Conservation (phyloP, 257 asterid genomes). For the Primulina tabacum region DNA sequence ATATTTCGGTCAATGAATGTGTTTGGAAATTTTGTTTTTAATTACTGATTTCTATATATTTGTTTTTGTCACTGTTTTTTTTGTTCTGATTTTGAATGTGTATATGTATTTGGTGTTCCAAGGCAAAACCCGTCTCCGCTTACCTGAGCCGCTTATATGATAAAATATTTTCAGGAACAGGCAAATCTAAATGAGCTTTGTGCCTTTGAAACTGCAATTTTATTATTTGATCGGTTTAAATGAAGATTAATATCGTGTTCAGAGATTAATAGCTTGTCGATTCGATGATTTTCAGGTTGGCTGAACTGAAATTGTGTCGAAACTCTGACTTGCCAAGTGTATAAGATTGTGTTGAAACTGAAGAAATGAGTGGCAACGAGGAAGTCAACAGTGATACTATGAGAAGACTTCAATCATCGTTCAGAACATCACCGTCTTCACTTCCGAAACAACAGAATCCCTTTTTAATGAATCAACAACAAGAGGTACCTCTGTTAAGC, state of each 20-base stretch:
- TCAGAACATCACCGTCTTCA: slow-evolving; percentile 74
- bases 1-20: slow-evolving; percentile 17
- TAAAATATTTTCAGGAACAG: no score
- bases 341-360: slow-evolving; percentile 15
- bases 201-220: background rate
- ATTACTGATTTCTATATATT: background rate
- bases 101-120: background rate
- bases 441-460: slow-evolving; percentile 40
- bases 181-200: no score
- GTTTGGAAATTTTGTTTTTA: slow-evolving; percentile 9
- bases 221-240: slow-evolving; percentile 15
- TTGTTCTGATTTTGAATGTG: slow-evolving; percentile 12
- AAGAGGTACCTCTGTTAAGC: slow-evolving; percentile 62
- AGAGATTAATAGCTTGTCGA: slow-evolving; percentile 16
- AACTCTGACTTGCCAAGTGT: background rate
- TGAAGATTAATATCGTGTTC: slow-evolving; percentile 11
- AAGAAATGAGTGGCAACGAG: slow-evolving; percentile 62
- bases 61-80: slow-evolving; percentile 21
- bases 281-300: slow-evolving; percentile 25
- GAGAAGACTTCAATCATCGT: slow-evolving; percentile 73
- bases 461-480: slow-evolving; percentile 46
- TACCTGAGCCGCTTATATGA: no score
- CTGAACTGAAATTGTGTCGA: slow-evolving; percentile 13
- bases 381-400: slow-evolving; percentile 49
- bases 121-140: no score